phyloP scores from a whole-genome alignment of 257 asterid genomes.

The Fraxinus americana region DNA sequence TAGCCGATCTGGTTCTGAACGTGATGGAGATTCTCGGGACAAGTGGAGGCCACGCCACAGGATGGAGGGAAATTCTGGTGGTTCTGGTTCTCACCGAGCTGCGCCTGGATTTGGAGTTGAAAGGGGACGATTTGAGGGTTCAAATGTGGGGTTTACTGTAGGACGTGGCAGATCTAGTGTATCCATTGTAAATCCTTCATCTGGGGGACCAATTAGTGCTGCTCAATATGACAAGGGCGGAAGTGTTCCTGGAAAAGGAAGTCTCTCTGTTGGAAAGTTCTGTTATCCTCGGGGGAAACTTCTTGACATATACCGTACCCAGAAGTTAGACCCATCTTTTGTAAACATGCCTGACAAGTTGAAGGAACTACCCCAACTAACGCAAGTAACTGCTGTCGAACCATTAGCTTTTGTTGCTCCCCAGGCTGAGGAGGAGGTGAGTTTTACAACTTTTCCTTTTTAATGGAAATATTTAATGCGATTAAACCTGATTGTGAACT shows the following conservation, averaged over 20 bases:
- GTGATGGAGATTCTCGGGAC: conserved; percentile 90
- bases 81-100: conserved; percentile 67
- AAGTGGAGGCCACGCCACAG: conserved; percentile 99
- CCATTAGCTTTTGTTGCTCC: conserved; percentile 94
- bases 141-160: conserved; percentile 74
- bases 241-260: conserved; percentile 54
- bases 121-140: conserved; percentile 74
- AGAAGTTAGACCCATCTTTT: conserved; percentile 52
- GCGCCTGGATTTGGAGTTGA: conserved; percentile 98
- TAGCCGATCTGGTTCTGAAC: conserved; percentile 65
- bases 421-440: conserved; percentile 81
- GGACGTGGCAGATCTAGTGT: conserved; percentile 87
- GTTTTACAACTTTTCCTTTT: conserved; percentile 20
- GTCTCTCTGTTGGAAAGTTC: conserved; percentile 34
- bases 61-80: conserved; percentile 77
- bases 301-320: conserved; percentile 85
- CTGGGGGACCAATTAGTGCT: conserved; percentile 56
- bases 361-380: conserved; percentile 68
- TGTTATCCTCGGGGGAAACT: conserved; percentile 90
- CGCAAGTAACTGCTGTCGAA: conserved; percentile 53
- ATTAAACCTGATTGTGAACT: conserved; percentile 18
- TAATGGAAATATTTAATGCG: background rate
- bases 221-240: conserved; percentile 46
- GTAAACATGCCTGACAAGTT: conserved; percentile 48
- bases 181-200: conserved; percentile 45